Base-by-base conservation (phyloP, 2,329 filamentous ascomycete species). In the Chalaropsis ovoidea region DNA sequence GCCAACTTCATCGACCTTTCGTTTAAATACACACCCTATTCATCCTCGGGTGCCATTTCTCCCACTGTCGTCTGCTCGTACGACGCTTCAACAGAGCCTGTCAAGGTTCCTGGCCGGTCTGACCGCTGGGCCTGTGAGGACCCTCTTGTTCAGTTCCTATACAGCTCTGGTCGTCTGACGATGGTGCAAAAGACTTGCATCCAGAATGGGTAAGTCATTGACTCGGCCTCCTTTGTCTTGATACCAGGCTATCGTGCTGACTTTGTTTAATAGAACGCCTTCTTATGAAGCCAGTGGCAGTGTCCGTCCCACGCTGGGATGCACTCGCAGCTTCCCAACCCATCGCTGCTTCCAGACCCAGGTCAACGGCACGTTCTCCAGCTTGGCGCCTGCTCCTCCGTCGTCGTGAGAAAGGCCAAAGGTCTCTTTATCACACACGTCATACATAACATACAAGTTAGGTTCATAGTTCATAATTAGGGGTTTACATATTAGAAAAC, bases 131-230 rank as follows among this genome's bases (percentile, higher is more conserved):
- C 75, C 22, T 82, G 80, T 70, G 75, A 78, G 54, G 70, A 79
- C 70, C 10, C 62, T 0, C 64, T 71, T 8, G 72, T 79, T 68
- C 72, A 77, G 67, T 82, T 82, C 68, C 76, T 80, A 68, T 81
- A 73, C 73, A 73, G 56, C 69, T 71, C 41, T 67, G 66, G 41
- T 1, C 47, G 61, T 24, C 68, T 81, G 54, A 76, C 74, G n/a
- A 68, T 80, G 70, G 72, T 80, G 54, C 78, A 82, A 73, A 73
- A 73, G 35, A 73, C 76, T 15, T 82, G 80, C 70, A 73, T 69
- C 13, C 27, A 69, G 1, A 69, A 74, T 4, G 76, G 74, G 77
- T 78, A 72, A 70, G 75, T 71, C 19, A 5, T 52, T 24, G 35
- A 47, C n/a, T 24, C 19, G 8, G 19, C 5, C 2, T 56, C 15